These are phyloP conservation scores for Parascedosporium putredinis DNA, from an alignment of 2,329 filamentous ascomycete species.

Conservation along the genomic window DNA sequence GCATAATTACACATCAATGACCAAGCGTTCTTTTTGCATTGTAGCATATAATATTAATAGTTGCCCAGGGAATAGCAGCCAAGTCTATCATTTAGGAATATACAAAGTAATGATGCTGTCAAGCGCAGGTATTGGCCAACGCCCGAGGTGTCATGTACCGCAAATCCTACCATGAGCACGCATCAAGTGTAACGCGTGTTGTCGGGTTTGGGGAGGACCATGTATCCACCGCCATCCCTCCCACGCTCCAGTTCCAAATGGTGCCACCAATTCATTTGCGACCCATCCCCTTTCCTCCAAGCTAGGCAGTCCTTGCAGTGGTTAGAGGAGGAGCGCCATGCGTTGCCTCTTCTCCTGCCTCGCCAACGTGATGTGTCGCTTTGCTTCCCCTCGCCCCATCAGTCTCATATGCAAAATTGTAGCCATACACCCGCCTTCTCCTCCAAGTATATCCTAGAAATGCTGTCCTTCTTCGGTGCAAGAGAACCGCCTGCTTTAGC, in stretches of 20 bases:
- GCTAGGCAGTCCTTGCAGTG: no score
- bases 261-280: no score
- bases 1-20: no score
- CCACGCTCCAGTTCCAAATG: no score
- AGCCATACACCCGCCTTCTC: constrained; percentile 11
- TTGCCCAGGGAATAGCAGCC: constrained; percentile 2
- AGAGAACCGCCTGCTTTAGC: constrained; percentile 58
- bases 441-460: constrained; percentile 89
- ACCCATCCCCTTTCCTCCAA: no score
- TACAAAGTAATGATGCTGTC: not conserved
- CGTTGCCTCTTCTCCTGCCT: not conserved
- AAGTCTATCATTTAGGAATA: not conserved
- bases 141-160: no score
- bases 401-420: constrained; percentile 8
- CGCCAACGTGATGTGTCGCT: not conserved
- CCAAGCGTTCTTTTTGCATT: constrained; percentile 6
- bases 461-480: constrained; percentile 69
- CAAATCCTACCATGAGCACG: not conserved
- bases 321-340: no score
- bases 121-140: not conserved
- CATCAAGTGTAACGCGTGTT: no score
- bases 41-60: constrained; percentile 10
- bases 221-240: no score
- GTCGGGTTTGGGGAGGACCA: no score
- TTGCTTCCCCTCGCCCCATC: not conserved